A percentile compares a stretch with the other conserved stretches of the same genome.
These are phyloP conservation scores for Thalassiosira pacifica DNA, from an alignment of 352 stramenopile genomes.

Conservation along the genomic window DNA sequence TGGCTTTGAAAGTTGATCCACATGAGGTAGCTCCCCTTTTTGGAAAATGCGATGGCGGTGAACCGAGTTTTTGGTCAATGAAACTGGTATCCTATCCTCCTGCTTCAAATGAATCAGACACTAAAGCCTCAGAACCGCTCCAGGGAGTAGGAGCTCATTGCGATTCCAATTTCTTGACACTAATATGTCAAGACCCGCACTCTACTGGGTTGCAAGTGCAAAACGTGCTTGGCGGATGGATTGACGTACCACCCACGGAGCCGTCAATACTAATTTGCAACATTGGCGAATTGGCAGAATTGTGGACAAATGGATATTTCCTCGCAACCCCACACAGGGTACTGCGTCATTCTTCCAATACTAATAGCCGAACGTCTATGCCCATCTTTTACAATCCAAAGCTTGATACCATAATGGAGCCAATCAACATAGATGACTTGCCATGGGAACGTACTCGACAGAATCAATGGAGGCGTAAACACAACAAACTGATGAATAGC, in stretches of 20 bases:
- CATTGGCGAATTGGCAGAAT: slow-evolving; percentile 78
- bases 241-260: slow-evolving; percentile 69
- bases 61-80: slow-evolving; percentile 77
- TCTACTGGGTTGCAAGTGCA: slow-evolving; percentile 73
- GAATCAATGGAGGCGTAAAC: slow-evolving; percentile 57
- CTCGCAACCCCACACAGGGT: slow-evolving; percentile 80
- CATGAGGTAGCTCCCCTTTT: slow-evolving; percentile 61
- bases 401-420: slow-evolving; percentile 68
- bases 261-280: slow-evolving; percentile 78
- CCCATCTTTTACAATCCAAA: slow-evolving; percentile 84
- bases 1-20: slow-evolving; percentile 70
- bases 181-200: slow-evolving; percentile 72
- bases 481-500: slow-evolving; percentile 65
- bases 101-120: slow-evolving; percentile 2
- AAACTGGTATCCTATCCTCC: slow-evolving; percentile 82
- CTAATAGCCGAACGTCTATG: slow-evolving; percentile 63
- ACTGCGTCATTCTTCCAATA: slow-evolving; percentile 40
- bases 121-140: slow-evolving; percentile 18
- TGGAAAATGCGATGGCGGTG: slow-evolving; percentile 31
- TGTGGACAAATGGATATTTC: slow-evolving; percentile 75
- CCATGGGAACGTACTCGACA: slow-evolving; percentile 44
- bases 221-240: slow-evolving; percentile 72
- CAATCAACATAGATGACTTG: slow-evolving; percentile 54
- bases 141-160: slow-evolving; percentile 78
- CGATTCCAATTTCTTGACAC: slow-evolving; percentile 81